Evolutionary conservation across 495 filamentous ascomycete genomes (phyloP).

Genomic region (Penicillium tannophilum): DNA sequence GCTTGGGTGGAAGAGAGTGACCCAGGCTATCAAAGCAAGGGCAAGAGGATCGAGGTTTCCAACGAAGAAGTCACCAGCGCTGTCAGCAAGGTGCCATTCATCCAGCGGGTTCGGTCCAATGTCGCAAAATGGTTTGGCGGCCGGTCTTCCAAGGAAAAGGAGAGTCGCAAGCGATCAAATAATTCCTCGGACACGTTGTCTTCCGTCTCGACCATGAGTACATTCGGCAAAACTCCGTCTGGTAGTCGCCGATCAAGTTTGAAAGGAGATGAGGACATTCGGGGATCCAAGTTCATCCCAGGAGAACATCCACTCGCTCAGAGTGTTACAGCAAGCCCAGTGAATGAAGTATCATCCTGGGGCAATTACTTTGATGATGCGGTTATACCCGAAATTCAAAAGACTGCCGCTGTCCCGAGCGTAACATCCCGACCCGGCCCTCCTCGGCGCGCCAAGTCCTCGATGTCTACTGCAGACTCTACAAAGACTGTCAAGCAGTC

Average conservation of each 20-base stretch:
- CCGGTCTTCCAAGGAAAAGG: conserved; percentile 58
- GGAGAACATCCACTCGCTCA: conserved; percentile 80
- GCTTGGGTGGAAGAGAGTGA: conserved; percentile 94
- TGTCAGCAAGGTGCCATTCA: conserved; percentile 83
- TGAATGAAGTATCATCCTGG: conserved; percentile 43
- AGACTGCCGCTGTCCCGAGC: conserved; percentile 35
- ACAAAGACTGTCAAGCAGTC: conserved; percentile 59
- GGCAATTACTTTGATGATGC: conserved; percentile 43
- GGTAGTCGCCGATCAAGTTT: conserved; percentile 68
- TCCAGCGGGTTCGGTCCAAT: conserved; percentile 65
- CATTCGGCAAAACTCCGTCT: conserved; percentile 38
- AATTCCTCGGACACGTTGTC: conserved; percentile 40
- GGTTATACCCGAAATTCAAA: conserved; percentile 29
- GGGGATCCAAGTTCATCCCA: conserved; percentile 46
- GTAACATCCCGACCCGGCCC: conserved; percentile 45
- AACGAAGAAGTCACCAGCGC: conserved; percentile 85
- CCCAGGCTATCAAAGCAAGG: conserved; percentile 75
- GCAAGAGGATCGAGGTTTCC: conserved; percentile 90
- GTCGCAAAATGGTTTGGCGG: conserved; percentile 63
- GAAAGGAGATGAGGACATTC: conserved; percentile 64
- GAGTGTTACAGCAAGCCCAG: conserved; percentile 76
- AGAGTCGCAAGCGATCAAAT: conserved; percentile 47
- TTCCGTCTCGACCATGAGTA: conserved; percentile 31
- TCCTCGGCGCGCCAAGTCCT: conserved; percentile 55
- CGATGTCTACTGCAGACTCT: conserved; percentile 64